Evolutionary conservation across 1,284 basidiomycete genomes (phyloP), one percentile per base, ranked within the genome.

Genomic region (Heliocybe sulcata): DNA sequence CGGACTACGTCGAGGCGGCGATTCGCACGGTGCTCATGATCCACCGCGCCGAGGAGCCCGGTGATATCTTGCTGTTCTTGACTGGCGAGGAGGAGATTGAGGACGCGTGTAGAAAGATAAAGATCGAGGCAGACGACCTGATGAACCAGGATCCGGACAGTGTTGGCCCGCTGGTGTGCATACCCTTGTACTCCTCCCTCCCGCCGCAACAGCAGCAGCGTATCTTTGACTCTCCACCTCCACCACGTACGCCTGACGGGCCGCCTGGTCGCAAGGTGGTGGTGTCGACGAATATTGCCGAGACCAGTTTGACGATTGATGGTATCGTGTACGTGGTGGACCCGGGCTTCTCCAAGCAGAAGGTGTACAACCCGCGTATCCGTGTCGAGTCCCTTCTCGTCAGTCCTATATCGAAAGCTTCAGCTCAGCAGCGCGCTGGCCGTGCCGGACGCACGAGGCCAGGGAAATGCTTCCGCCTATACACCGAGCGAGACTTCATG

Each of bases 31-130:
- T 98, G 26, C 77, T 98, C 55, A 97, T 96, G 90, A 98, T 99
- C 50, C 96, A 99, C 67, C 87, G 96, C 59, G 93, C 92, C 1
- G 96, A 99, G 69, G 92, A 94, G 3, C 87, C 86, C 1, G 96
- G 96, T 1, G 96, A 99, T 66, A 83, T 99, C 35, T 75, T 99
- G 1, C 74, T 99, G 3, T 99, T 99, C 83, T 74, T 99, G 59
- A 98, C 97, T 0, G 96, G 96, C 69, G 95, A 98, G 68, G 96
- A 98, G 65, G 97, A 99, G 72, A 99, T 99, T 61, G 96, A 99
- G 66, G 95, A 98, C 62, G 88, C 94, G 0, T 98, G 96, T 68
- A 77, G 91, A 33, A 96, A 97, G 70, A 96, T 98, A 67, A 90
- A 91, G 63, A 72, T 88, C 0, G 94, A 98, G 65, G 90, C 87